Evolutionary conservation across 2,329 filamentous ascomycete genomes (phyloP).

Genomic region (Davidsoniella neocaledoniae): DNA sequence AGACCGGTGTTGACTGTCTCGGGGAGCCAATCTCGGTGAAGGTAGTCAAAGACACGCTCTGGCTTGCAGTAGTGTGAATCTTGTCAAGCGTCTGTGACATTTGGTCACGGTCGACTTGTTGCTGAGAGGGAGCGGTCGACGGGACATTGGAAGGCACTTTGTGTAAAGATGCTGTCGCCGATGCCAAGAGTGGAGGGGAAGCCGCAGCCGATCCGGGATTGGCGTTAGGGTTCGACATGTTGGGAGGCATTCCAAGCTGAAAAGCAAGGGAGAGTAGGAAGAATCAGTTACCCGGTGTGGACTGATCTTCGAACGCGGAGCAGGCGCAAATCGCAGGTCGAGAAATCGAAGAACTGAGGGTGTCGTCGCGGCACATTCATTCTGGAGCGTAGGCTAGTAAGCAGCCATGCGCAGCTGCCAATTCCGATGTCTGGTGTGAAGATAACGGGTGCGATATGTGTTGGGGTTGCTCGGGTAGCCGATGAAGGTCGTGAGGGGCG

Average conservation of each 20-base stretch:
- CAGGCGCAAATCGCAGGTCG: not conserved
- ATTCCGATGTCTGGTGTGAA: too few relatives aligned
- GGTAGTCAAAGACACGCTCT: conserved; percentile 68
- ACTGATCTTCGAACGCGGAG: too few relatives aligned
- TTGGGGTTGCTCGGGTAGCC: too few relatives aligned
- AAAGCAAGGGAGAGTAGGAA: too few relatives aligned
- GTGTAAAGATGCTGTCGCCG: conserved; percentile 16
- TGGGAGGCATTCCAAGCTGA: not conserved
- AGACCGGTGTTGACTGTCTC: conserved; percentile 39
- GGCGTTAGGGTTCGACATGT: not conserved
- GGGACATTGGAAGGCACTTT: conserved; percentile 30
- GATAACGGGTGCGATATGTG: too few relatives aligned
- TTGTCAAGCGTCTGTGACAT: conserved; percentile 65
- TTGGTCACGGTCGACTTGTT: conserved; percentile 45
- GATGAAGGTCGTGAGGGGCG: too few relatives aligned
- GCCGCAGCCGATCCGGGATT: not conserved
- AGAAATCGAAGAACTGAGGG: not conserved
- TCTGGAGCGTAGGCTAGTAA: not conserved
- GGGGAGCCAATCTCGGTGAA: conserved; percentile 82
- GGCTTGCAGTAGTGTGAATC: conserved; percentile 79
- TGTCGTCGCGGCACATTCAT: conserved; percentile 1
- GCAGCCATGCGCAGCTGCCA: too few relatives aligned
- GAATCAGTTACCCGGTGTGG: too few relatives aligned
- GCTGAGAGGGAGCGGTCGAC: conserved; percentile 22
- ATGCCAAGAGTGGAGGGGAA: conserved; percentile 11